These are phyloP conservation scores for Cercospora berteroae DNA, from an alignment of 2,329 filamentous ascomycete genomes.

Conservation along the genomic window DNA sequence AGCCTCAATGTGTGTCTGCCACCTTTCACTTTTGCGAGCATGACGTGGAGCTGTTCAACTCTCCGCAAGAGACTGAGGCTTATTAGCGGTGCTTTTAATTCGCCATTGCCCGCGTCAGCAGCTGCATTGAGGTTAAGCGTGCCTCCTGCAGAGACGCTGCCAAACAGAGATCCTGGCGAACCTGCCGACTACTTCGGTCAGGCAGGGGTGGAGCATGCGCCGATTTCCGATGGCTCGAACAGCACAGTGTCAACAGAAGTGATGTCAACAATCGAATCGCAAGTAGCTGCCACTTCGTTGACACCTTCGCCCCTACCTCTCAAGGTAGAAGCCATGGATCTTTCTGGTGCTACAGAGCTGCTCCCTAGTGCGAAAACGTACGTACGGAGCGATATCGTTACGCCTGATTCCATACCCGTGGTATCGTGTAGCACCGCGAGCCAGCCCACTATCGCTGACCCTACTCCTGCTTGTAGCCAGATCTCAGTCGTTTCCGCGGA, in stretches of 20 bases:
- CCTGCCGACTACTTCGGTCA: constrained; percentile 34
- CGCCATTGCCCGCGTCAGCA: constrained; percentile 21
- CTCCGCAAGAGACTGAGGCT: constrained; percentile 67
- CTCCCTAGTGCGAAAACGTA: constrained; percentile 29
- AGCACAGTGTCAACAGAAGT: constrained; percentile 18
- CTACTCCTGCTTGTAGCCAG: constrained; percentile 26
- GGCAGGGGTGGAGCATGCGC: constrained; percentile 8
- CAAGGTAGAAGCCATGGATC: constrained; percentile 17
- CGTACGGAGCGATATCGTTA: constrained; percentile 23
- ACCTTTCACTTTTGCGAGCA: constrained; percentile 61
- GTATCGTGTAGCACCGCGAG: constrained; percentile 14
- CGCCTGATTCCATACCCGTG: constrained; percentile 19
- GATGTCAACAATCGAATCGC: constrained; percentile 30
- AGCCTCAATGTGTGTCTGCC: constrained; percentile 54
- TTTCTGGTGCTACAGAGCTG: constrained; percentile 26
- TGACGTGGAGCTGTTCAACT: constrained; percentile 69
- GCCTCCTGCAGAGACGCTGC: constrained; percentile 16
- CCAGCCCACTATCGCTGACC: constrained; percentile 20
- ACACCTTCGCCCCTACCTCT: neutral
- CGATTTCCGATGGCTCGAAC: constrained; percentile 15
- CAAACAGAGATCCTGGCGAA: constrained; percentile 18
- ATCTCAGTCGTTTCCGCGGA: constrained; percentile 31
- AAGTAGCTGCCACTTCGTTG: neutral
- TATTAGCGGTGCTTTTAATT: constrained; percentile 54
- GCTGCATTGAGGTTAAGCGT: constrained; percentile 32